Evolutionary conservation across 768 basidiomycete species (phyloP), one percentile per base, ranked within the genome.

Genomic region (Rhizopogon vulgaris): DNA sequence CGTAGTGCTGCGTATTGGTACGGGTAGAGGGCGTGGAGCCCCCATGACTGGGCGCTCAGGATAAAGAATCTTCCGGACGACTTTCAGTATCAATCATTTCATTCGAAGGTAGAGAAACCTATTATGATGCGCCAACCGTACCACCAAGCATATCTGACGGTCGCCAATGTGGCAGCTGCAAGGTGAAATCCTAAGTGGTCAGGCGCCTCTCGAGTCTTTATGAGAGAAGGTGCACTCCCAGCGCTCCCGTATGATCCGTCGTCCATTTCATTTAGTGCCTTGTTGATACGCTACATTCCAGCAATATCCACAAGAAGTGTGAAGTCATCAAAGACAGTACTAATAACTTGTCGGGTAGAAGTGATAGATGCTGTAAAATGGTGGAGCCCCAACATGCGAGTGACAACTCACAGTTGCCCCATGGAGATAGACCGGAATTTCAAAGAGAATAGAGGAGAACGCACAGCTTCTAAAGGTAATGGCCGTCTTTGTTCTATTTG

Each of bases 391-490:
- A 46, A 3, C 22, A 22, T 22, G 22, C 3, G 22, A 22, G 8
- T 46, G 14, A 34, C 12, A 24, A 52, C 45, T 46, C 22, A 52
- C 53, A 63, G 14, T 63, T 63, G 5, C 32, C 90, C 90, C 17
- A 92, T 74, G 6, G 28, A 30, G 6, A 93, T 17, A 92, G 74
- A 22, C 22, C 22, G 22, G 22, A 22, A 22, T 22, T 22, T 22
- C 22, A 22, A 22, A 22, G 22, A 22, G 22, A 22, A 3, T 45
- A 32, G 6, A 93, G 90, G 12, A 85, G 87, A 56, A 89, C 77
- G 56, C 93, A 84, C 67, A 93, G 90, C 62, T 92, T 92, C 11
- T 90, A 90, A 57, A 89, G 66, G 6, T 87, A 86, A 8, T 22
- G 22, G 22, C 22, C 22, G 22, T 22, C 22, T 22, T 22, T n/a